These are phyloP conservation scores for Aspergillus unguis DNA, from an alignment of 2,329 filamentous ascomycete species.

Conservation along the genomic window DNA sequence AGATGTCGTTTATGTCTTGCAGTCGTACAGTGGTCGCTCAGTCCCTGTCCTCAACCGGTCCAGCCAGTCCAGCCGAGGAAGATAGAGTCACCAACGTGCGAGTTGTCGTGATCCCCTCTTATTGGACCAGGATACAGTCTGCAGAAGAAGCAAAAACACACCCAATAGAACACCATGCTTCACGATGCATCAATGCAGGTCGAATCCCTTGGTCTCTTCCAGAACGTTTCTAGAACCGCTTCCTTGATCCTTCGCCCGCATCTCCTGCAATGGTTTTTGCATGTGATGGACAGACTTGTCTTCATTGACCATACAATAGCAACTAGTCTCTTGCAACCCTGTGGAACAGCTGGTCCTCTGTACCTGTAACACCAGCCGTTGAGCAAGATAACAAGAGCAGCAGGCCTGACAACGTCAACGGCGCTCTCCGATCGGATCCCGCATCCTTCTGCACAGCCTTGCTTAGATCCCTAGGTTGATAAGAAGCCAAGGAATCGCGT, in stretches of 20 bases:
- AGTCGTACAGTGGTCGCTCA: not conserved
- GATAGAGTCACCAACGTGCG: too few relatives aligned
- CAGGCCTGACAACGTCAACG: not conserved
- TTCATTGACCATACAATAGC: not conserved
- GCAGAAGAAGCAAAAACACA: conserved; percentile 3
- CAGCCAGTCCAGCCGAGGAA: too few relatives aligned
- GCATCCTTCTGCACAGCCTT: too few relatives aligned
- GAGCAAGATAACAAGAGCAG: not conserved
- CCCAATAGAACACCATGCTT: not conserved
- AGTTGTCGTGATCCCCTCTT: too few relatives aligned
- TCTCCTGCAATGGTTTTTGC: not conserved
- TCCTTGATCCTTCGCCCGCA: not conserved
- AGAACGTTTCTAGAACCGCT: conserved; percentile 17
- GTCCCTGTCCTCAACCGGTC: too few relatives aligned
- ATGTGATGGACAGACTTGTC: conserved; percentile 9
- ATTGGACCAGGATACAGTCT: not conserved
- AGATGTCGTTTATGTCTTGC: not conserved
- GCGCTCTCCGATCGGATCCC: conserved; percentile 4
- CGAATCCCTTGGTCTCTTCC: conserved; percentile 5
- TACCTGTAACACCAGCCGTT: not conserved
- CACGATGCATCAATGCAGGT: not conserved
- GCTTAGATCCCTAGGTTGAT: too few relatives aligned
- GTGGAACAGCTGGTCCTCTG: too few relatives aligned
- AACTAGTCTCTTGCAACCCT: too few relatives aligned
- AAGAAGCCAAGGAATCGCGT: not conserved